These are phyloP conservation scores for Zangia roseola DNA, from an alignment of 768 basidiomycete genomes.

Conservation along the genomic window DNA sequence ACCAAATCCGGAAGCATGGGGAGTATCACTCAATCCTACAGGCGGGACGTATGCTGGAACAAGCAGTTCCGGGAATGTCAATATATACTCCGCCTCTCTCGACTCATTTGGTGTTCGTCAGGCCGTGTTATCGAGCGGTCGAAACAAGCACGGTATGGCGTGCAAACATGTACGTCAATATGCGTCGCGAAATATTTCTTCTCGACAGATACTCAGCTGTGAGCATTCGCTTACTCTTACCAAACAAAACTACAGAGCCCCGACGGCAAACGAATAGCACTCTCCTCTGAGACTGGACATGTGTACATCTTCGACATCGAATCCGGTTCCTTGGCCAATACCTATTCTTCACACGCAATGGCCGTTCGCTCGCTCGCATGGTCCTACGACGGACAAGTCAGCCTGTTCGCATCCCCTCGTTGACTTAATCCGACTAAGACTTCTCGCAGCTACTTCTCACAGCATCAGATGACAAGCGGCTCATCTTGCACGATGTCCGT, in stretches of 20 bases:
- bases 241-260: conserved; percentile 60
- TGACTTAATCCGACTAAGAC: not conserved
- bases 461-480: conserved; percentile 90
- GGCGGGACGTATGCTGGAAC: conserved; percentile 74
- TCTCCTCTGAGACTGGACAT: conserved; percentile 85
- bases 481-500: conserved; percentile 88
- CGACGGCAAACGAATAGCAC: conserved; percentile 77
- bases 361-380: conserved; percentile 83
- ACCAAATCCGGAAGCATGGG: conserved; percentile 59
- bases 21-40: conserved; percentile 76
- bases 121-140: conserved; percentile 58
- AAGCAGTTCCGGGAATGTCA: conserved; percentile 68
- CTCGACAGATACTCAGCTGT: not conserved
- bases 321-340: conserved; percentile 58
- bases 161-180: conserved; percentile 59
- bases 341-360: conserved; percentile 89
- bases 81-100: conserved; percentile 66
- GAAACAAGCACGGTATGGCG: conserved; percentile 75
- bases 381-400: conserved; percentile 86
- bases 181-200: not conserved
- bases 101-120: conserved; percentile 68
- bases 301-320: conserved; percentile 85
- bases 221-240: conserved; percentile 1
- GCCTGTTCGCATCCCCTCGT: conserved; percentile 20
- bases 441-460: conserved; percentile 73